Evolutionary conservation across 2,329 filamentous ascomycete species (phyloP).

Genomic region (Chrysoporthe deuterocubensis): DNA sequence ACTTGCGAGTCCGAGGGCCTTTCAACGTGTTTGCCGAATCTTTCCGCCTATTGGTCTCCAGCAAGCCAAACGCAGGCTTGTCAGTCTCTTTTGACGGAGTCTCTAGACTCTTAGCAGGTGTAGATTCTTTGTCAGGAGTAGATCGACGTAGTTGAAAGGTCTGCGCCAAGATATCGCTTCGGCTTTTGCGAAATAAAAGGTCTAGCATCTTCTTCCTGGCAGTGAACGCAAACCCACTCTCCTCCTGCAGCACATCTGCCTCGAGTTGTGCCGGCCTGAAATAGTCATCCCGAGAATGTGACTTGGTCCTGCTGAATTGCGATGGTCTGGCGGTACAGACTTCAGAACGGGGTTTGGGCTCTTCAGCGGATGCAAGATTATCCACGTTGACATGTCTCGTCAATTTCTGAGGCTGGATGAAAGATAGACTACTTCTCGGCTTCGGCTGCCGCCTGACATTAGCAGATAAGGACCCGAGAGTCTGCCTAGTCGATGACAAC

Average conservation of each 20-base stretch:
- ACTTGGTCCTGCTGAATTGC: neutral
- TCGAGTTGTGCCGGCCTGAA: slow-evolving; percentile 61
- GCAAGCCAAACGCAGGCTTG: neutral
- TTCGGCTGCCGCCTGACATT: slow-evolving; percentile 27
- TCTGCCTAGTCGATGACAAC: slow-evolving; percentile 30
- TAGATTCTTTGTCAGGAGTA: neutral
- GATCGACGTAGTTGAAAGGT: slow-evolving; percentile 17
- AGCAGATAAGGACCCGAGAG: slow-evolving; percentile 31
- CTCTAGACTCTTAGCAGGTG: neutral
- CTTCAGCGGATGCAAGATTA: slow-evolving; percentile 36
- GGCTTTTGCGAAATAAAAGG: slow-evolving; percentile 52
- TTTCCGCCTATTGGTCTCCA: neutral
- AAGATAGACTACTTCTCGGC: slow-evolving; percentile 23
- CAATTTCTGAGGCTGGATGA: slow-evolving; percentile 35
- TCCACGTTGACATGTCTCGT: slow-evolving; percentile 38
- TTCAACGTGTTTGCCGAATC: slow-evolving; percentile 11
- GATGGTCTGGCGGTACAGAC: neutral
- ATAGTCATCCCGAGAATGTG: slow-evolving; percentile 9
- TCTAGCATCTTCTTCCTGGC: slow-evolving; percentile 60
- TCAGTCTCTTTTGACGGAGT: slow-evolving; percentile 28
- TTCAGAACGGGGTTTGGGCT: neutral
- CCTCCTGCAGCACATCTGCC: slow-evolving; percentile 43
- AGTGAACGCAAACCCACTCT: slow-evolving; percentile 48
- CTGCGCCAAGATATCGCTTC: slow-evolving; percentile 33
- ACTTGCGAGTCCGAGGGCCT: slow-evolving; percentile 48